phyloP scores from a whole-genome alignment of 768 basidiomycete species.

The Mycena epipterygia region DNA sequence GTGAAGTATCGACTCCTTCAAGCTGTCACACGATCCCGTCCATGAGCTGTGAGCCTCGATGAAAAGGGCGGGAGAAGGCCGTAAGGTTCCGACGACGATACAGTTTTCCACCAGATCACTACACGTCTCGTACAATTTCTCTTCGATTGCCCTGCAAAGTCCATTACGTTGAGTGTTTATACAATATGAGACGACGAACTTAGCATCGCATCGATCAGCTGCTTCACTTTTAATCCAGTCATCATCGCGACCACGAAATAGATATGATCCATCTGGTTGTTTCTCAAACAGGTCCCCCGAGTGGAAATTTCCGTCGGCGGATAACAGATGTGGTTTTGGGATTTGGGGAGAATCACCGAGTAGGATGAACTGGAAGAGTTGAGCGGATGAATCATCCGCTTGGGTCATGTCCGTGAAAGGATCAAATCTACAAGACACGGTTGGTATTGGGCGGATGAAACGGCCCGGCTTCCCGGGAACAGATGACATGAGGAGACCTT shows the following conservation, averaged over 20 bases:
- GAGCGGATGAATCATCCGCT: slow-evolving; percentile 8
- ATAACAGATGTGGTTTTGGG: slow-evolving; percentile 21
- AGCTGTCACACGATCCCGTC: slow-evolving; percentile 11
- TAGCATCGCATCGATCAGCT: slow-evolving; percentile 44
- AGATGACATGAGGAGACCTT: slow-evolving; percentile 19
- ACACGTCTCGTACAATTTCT: slow-evolving; percentile 31
- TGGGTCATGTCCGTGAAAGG: slow-evolving; percentile 15
- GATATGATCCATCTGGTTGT: slow-evolving; percentile 31
- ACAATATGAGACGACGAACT: slow-evolving; percentile 24
- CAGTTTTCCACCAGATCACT: slow-evolving; percentile 35
- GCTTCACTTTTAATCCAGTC: slow-evolving; percentile 39
- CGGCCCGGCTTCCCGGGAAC: slow-evolving; percentile 17
- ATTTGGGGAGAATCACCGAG: slow-evolving; percentile 15
- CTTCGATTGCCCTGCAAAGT: slow-evolving; percentile 36
- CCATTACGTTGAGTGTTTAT: slow-evolving; percentile 14
- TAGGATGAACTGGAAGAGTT: slow-evolving; percentile 17
- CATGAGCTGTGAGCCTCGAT: slow-evolving; percentile 39
- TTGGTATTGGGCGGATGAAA: slow-evolving; percentile 19
- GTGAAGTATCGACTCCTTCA: slow-evolving; percentile 20
- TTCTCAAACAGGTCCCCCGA: slow-evolving; percentile 38
- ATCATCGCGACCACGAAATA: slow-evolving; percentile 37
- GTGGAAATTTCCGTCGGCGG: slow-evolving; percentile 36
- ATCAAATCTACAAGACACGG: slow-evolving; percentile 22
- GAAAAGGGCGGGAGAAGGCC: slow-evolving; percentile 28
- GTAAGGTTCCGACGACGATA: slow-evolving; percentile 38